Evolutionary conservation across 164 flowering plant species (phyloP), one percentile per base, ranked within the genome.

Genomic region (Warburgia ugandensis): DNA sequence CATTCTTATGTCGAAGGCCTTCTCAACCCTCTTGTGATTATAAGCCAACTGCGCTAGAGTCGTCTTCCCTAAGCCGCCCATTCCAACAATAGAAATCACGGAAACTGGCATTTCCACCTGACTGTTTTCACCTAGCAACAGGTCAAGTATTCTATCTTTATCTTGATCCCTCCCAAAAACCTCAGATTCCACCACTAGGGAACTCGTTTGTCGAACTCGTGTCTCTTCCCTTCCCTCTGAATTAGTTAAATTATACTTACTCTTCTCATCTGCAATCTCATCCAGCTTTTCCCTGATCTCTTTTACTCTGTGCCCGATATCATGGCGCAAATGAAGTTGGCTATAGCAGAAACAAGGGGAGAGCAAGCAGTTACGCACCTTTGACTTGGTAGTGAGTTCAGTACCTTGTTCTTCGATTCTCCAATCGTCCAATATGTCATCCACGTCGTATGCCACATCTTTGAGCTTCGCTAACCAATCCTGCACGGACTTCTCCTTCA

Each of bases 21-120:
- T 23, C 13, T 12, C 32, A 0, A 30, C 28, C 38, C 48, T 53
- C 13, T 28, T 13, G 9, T 53, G 48, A 53, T 41, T 40, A 39
- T 19, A 53, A 17, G 36, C 57, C 3, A 53, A 43, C 32, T 53
- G 46, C 2, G 57, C 48, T 19, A 42, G 48, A n/a, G 57, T 53
- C 5, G 57, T 42, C 48, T 53, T 53, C n/a, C 57, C 57, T 17
- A 53, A 16, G 20, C 57, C 57, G 4, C 57, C 57, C 57, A 53
- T 53, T 12, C 57, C 57, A 14, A 50, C 41, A 13, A 50, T 36
- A 17, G 54, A 25, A n/a, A 50, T 50, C 10, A 50, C 31, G 1
- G 54, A 36, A 9, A 50, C n/a, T n/a, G n/a, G n/a, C 5, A 42
- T 37, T 29, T 3, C 6, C 31, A 1, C 31, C 47, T 30, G 19